Evolutionary conservation across 108 stramenopile species (phyloP).

Genomic region (Poteriospumella lacustris): DNA sequence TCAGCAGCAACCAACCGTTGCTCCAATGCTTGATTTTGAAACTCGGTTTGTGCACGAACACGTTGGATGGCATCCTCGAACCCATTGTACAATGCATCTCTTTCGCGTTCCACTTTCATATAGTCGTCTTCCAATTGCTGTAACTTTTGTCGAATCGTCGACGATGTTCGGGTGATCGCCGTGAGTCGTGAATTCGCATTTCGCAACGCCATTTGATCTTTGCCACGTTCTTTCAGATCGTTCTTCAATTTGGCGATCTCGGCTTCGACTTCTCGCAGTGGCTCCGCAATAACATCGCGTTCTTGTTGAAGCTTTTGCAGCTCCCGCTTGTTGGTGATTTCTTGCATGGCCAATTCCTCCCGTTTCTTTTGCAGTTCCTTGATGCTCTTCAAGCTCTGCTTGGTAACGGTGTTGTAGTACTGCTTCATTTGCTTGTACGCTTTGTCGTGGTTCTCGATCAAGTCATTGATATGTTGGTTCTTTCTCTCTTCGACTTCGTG

Average conservation of each 20-base stretch:
- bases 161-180: background rate
- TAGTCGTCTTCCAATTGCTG: slow-evolving; percentile 19
- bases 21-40: slow-evolving; percentile 28
- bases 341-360: background rate
- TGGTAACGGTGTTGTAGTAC: slow-evolving; percentile 67
- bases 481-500: slow-evolving; percentile 68
- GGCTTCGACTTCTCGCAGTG: background rate
- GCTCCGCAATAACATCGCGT: background rate
- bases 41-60: slow-evolving; percentile 10
- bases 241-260: slow-evolving; percentile 19
- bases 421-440: slow-evolving; percentile 58
- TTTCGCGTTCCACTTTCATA: background rate
- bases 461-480: slow-evolving; percentile 64
- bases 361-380: slow-evolving; percentile 28
- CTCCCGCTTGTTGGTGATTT: background rate
- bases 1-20: slow-evolving; percentile 20
- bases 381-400: slow-evolving; percentile 53
- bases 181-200: slow-evolving; percentile 26
- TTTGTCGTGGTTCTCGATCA: slow-evolving; percentile 60
- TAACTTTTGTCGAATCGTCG: background rate
- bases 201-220: slow-evolving; percentile 28
- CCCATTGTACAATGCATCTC: slow-evolving; percentile 5
- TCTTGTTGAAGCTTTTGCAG: background rate
- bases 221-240: slow-evolving; percentile 7
- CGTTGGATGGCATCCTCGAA: background rate